These are phyloP conservation scores for Coprinopsis sp. DNA, from an alignment of 768 basidiomycete genomes.

Conservation along the genomic window DNA sequence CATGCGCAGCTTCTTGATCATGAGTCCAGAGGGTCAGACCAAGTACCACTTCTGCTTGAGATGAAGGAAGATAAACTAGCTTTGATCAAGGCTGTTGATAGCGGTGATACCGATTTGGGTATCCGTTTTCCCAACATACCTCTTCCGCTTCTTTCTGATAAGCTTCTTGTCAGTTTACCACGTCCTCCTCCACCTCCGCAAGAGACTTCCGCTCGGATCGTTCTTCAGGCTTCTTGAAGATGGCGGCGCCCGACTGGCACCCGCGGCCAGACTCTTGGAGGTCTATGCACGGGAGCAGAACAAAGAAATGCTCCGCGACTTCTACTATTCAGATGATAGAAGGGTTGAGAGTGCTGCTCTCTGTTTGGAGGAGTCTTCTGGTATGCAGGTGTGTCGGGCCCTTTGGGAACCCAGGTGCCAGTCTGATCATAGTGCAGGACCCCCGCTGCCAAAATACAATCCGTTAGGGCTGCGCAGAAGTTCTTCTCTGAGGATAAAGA, in stretches of 20 bases:
- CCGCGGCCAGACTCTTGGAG: constrained; percentile 77
- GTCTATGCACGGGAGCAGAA: constrained; percentile 91
- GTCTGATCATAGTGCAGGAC: constrained; percentile 45
- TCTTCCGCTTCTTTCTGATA: not conserved
- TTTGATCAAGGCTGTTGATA: constrained; percentile 84
- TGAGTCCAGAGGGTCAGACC: constrained; percentile 83
- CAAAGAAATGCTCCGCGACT: constrained; percentile 87
- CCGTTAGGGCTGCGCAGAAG: constrained; percentile 81
- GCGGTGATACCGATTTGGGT: constrained; percentile 95
- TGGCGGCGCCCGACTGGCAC: constrained; percentile 67
- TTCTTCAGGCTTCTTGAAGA: constrained; percentile 96
- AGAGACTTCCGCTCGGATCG: constrained; percentile 76
- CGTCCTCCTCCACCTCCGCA: constrained; percentile 84
- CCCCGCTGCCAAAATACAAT: constrained; percentile 60
- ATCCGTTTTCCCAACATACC: constrained; percentile 15
- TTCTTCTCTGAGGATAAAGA: constrained; percentile 97
- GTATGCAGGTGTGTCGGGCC: constrained; percentile 46
- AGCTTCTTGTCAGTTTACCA: constrained; percentile 69
- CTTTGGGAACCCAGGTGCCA: not conserved
- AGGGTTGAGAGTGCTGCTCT: constrained; percentile 91
- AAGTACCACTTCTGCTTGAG: constrained; percentile 84
- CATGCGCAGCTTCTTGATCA: constrained; percentile 77
- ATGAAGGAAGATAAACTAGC: constrained; percentile 96
- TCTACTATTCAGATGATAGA: constrained; percentile 96
- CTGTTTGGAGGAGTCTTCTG: constrained; percentile 75